Evolutionary conservation across 352 stramenopile species (phyloP), one percentile per base, ranked within the genome.

Genomic region (Phytophthora aleatoria): DNA sequence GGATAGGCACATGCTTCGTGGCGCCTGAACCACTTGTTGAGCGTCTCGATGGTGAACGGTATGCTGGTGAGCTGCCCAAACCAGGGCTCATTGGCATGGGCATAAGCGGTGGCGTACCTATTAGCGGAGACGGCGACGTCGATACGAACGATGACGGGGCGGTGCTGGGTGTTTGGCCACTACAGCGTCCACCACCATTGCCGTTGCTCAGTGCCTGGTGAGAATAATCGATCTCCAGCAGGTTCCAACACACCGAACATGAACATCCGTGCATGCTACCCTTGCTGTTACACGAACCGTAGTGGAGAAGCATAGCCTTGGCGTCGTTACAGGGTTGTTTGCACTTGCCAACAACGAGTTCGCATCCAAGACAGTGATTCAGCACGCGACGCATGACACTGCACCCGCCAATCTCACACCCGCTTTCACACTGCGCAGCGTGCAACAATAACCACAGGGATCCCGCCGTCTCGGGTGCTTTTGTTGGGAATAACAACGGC

Each of bases 391-490:
- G 76, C 84, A 92, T 92, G 13, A 91, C 79, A 27, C 78, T 73
- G 30, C 84, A 92, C 2, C 80, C 84, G 1, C 61, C 50, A 49
- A 92, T 91, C 10, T 76, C 76, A 59, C 65, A 87, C 11, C 62
- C 78, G 54, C 57, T 74, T 57, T 77, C 73, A 68, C 69, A 87
- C 35, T 83, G 68, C 0, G 69, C 69, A 6, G 73, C 55, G 31
- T 92, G 82, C 44, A 92, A 53, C 38, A 92, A 67, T 27, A 92
- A 58, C 84, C 84, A 92, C 28, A 92, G 57, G 7, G 84, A 92
- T 1, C 84, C 84, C 0, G 80, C 84, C 1, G 82, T 90, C 58
- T 90, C 80, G 1, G 70, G 58, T 5, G 76, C 78, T 53, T 87
- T 90, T 0, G 71, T 62, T 3, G 70, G 47, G 3, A 69, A 66